Evolutionary conservation across 257 asterid genomes (phyloP).

Genomic region (Nicotiana attenuata): DNA sequence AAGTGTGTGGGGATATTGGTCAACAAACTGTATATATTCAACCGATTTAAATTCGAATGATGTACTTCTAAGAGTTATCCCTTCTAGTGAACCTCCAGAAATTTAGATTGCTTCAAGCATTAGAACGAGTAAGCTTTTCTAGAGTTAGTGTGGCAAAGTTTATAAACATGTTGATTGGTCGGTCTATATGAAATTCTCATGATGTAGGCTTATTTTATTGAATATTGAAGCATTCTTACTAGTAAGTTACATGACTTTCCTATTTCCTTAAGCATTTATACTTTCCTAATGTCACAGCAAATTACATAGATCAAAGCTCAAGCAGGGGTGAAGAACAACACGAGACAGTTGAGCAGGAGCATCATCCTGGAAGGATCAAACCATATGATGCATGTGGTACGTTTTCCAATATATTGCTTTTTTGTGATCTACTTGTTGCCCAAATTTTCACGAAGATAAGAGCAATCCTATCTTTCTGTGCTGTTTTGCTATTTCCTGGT

Average conservation of each 20-base stretch:
- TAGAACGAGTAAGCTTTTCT: neutral
- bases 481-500: neutral
- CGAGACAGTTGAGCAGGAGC: constrained; percentile 53
- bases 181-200: neutral
- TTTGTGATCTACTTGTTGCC: constrained; percentile 60
- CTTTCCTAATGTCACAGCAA: constrained; percentile 46
- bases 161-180: neutral
- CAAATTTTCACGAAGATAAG: constrained; percentile 55
- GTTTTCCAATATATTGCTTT: constrained; percentile 67
- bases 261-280: neutral
- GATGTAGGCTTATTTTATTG: neutral
- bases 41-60: neutral
- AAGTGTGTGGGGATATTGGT: neutral
- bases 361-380: constrained; percentile 79
- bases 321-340: constrained; percentile 59
- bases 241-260: neutral
- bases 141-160: neutral
- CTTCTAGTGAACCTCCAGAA: neutral
- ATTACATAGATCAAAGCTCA: constrained; percentile 87
- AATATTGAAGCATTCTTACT: neutral
- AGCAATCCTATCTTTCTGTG: neutral
- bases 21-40: neutral
- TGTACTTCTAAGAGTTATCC: neutral
- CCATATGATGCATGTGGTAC: constrained; percentile 83
- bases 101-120: neutral